Conservation (phyloP, 208 protist species). For the Leptomonas pyrrhocoris region DNA sequence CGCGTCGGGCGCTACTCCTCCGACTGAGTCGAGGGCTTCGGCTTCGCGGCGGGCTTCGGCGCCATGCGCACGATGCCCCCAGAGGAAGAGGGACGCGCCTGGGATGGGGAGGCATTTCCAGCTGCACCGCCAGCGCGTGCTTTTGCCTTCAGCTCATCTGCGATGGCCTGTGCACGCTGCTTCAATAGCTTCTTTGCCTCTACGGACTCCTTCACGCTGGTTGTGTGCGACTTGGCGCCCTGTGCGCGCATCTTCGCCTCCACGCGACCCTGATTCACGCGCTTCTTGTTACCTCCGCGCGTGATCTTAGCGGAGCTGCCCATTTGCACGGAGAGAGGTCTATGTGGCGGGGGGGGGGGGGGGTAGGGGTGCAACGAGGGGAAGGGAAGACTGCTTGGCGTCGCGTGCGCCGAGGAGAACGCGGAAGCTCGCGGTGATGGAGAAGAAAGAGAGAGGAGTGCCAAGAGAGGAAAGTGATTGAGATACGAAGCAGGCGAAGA, state of each 20-base stretch:
- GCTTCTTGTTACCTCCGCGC: slow-evolving; percentile 87
- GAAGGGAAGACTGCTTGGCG: no score
- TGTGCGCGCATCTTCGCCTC: slow-evolving; percentile 81
- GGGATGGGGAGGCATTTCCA: background rate
- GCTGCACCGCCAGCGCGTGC: slow-evolving; percentile 22
- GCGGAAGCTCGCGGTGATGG: no score
- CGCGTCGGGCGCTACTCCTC: background rate
- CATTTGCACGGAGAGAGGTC: no score
- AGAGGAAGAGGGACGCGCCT: background rate
- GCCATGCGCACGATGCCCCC: slow-evolving; percentile 75
- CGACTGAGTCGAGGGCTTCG: slow-evolving; percentile 10
- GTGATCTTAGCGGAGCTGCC: slow-evolving; percentile 88
- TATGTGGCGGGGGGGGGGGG: no score
- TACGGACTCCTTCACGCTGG: slow-evolving; percentile 59
- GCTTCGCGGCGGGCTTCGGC: slow-evolving; percentile 38
- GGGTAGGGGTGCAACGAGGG: no score
- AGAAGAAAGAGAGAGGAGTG: no score
- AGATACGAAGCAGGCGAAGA: no score
- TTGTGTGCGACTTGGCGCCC: slow-evolving; percentile 77
- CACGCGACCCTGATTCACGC: slow-evolving; percentile 71
- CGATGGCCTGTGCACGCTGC: slow-evolving; percentile 67
- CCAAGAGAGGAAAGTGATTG: no score
- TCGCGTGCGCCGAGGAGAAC: no score
- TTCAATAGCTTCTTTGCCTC: slow-evolving; percentile 64
- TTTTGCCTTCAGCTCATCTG: slow-evolving; percentile 67